A percentile compares a stretch with the other conserved stretches of the same genome.
phyloP scores from a whole-genome alignment of 2,329 filamentous ascomycete species.

The Cytospora piceicola region DNA sequence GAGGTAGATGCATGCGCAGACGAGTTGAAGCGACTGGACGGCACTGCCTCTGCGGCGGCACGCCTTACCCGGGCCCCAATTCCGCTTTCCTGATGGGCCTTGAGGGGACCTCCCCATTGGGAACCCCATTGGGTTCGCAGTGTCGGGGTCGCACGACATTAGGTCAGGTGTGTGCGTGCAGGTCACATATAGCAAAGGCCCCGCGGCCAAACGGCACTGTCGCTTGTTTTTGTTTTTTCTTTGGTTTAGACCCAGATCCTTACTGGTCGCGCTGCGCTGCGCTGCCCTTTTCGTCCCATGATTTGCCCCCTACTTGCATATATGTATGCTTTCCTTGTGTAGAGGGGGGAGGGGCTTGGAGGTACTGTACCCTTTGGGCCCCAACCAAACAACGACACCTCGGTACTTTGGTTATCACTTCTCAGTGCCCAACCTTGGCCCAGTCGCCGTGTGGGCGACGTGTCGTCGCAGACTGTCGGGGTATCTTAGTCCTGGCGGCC shows the following conservation, averaged over 20 bases:
- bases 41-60: slow-evolving; percentile 1
- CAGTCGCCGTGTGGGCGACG: slow-evolving; percentile 12
- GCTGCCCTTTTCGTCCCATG: slow-evolving; percentile 9
- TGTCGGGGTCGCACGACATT: slow-evolving; percentile 15
- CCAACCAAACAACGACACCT: slow-evolving; percentile 12
- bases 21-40: slow-evolving; percentile 19
- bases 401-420: background rate
- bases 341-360: background rate
- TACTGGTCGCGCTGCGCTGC: no score
- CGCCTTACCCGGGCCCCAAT: slow-evolving; percentile 22
- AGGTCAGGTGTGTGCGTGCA: slow-evolving; percentile 18
- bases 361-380: slow-evolving; percentile 4
- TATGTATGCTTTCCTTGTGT: no score
- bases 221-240: no score
- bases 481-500: background rate
- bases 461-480: slow-evolving; percentile 4
- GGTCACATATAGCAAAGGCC: background rate
- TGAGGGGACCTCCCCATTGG: background rate
- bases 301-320: slow-evolving; percentile 13
- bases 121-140: slow-evolving; percentile 19
- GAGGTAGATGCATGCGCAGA: slow-evolving; percentile 16
- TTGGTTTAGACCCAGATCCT: background rate
- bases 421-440: slow-evolving; percentile 11
- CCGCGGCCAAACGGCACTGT: background rate
- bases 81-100: background rate